Conservation (phyloP, 164 flowering plant species). For the Vitis labrusca region DNA sequence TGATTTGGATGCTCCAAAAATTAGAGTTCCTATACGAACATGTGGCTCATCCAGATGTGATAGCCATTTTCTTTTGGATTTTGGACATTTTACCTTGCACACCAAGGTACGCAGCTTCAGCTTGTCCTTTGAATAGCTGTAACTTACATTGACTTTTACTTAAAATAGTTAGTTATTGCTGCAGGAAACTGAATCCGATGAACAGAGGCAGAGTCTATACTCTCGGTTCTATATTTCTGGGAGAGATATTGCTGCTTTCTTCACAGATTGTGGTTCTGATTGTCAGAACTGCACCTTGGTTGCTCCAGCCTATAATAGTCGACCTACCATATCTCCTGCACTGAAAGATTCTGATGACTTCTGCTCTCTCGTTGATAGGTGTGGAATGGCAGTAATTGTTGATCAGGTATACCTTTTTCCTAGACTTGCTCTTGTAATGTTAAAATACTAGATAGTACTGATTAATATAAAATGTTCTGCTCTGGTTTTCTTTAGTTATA, state of each 20-base stretch:
- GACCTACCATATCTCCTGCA: slow-evolving; percentile 24
- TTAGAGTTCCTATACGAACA: slow-evolving; percentile 73
- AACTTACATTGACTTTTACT: slow-evolving; percentile 4
- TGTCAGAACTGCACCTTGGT: slow-evolving; percentile 34
- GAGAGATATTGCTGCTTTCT: slow-evolving; percentile 94
- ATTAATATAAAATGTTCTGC: neutral
- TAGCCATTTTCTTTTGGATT: slow-evolving; percentile 87
- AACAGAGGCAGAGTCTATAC: slow-evolving; percentile 67
- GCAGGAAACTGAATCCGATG: slow-evolving; percentile 66
- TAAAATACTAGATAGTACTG: neutral
- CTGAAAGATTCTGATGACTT: slow-evolving; percentile 36
- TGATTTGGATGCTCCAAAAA: slow-evolving; percentile 99
- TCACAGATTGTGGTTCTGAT: slow-evolving; percentile 54
- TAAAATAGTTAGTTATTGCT: slow-evolving; percentile 1
- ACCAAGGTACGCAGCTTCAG: slow-evolving; percentile 56
- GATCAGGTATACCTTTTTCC: slow-evolving; percentile 64
- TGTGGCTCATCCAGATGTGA: slow-evolving; percentile 42
- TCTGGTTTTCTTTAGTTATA: neutral
- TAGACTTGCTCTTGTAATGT: neutral
- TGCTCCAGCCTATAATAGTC: slow-evolving; percentile 23
- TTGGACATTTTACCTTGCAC: slow-evolving; percentile 90
- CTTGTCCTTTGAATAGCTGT: neutral
- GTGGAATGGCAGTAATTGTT: slow-evolving; percentile 86
- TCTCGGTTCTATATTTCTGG: slow-evolving; percentile 90
- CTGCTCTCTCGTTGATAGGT: slow-evolving; percentile 80